Evolutionary conservation across 2,329 filamentous ascomycete species (phyloP), one percentile per base, ranked within the genome.

Genomic region (Claviceps purpurea): DNA sequence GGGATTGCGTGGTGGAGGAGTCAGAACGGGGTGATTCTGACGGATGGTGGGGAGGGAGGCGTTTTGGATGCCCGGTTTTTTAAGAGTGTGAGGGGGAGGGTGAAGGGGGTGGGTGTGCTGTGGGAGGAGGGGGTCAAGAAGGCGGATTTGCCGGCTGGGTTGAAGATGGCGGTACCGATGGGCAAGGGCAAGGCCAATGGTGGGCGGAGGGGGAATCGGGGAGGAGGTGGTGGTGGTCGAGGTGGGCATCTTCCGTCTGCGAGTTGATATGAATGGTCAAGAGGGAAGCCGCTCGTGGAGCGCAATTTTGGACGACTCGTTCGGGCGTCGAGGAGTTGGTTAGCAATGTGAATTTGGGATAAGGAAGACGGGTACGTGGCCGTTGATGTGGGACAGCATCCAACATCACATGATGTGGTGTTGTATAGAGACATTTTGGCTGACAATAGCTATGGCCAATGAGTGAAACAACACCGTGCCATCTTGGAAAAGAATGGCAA

Each of bases 21-120:
- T 63, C 84, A 86, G 59, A 91, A 91, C 62, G 84, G 80, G 2
- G 87, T 91, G 8, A 75, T 90, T 56, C 68, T 91, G 57, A 83
- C 78, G 2, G 79, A 80, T 60, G 80, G 70, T 50, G 71, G 69
- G 54, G 78, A 69, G 47, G 68, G 79, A 4, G 86, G 83, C 1
- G 50, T 87, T 6, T 71, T 95, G 57, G 76, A 80, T 34, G 66
- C 77, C 20, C 74, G 76, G 59, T 88, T 84, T 62, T 91, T 94
- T 61, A 77, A 78, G 68, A 76, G 79, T 61, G 89, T 91, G 1
- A 77, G 79, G 57, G 83, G 80, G 1, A 69, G 83, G 55, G 76
- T 68, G 54, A 68, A 71, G 52, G 77, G 77, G 38, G 74, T 84
- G 1, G 81, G 79, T 0, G 71, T 86, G 46, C 70, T 95, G 60